A percentile compares a stretch with the other conserved stretches of the same genome.
phyloP scores from a whole-genome alignment of 2,329 filamentous ascomycete species.

The Xylariaceae sp. region DNA sequence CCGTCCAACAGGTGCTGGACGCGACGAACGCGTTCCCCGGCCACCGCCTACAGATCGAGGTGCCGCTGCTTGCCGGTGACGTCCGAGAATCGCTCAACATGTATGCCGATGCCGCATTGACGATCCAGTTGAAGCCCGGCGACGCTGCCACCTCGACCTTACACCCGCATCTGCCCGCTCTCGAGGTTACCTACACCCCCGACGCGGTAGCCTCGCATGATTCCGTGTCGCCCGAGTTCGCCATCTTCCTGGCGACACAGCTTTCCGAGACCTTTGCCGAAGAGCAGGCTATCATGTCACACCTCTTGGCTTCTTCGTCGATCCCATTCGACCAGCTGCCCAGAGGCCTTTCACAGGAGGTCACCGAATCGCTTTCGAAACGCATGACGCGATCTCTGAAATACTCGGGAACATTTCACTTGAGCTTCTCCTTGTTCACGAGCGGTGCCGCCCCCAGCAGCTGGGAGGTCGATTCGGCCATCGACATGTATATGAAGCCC shows the following conservation, averaged over 20 bases:
- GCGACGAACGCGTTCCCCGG: constrained; percentile 79
- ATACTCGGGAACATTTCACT: constrained; percentile 87
- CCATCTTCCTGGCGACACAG: constrained; percentile 70
- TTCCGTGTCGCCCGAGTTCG: constrained; percentile 64
- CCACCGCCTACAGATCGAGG: constrained; percentile 70
- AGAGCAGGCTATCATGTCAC: constrained; percentile 79
- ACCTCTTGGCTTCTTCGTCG: constrained; percentile 57
- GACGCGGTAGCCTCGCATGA: constrained; percentile 59
- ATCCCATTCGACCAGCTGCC: constrained; percentile 40
- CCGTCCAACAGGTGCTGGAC: constrained; percentile 82
- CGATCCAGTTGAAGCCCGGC: constrained; percentile 61
- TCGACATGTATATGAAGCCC: constrained; percentile 74
- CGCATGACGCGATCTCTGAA: constrained; percentile 81
- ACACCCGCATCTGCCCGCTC: constrained; percentile 59
- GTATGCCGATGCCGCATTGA: constrained; percentile 53
- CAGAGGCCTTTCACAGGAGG: constrained; percentile 40
- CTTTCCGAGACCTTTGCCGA: constrained; percentile 74
- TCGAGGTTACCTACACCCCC: constrained; percentile 71
- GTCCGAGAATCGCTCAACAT: constrained; percentile 15
- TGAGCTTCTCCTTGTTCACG: constrained; percentile 93
- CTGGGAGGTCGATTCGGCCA: constrained; percentile 83
- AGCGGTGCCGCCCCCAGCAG: constrained; percentile 68
- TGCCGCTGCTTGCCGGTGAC: constrained; percentile 35
- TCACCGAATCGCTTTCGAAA: constrained; percentile 51
- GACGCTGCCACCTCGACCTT: constrained; percentile 53